Base-by-base conservation (phyloP, 179 eudicot species). In the Beta lomatogona region DNA sequence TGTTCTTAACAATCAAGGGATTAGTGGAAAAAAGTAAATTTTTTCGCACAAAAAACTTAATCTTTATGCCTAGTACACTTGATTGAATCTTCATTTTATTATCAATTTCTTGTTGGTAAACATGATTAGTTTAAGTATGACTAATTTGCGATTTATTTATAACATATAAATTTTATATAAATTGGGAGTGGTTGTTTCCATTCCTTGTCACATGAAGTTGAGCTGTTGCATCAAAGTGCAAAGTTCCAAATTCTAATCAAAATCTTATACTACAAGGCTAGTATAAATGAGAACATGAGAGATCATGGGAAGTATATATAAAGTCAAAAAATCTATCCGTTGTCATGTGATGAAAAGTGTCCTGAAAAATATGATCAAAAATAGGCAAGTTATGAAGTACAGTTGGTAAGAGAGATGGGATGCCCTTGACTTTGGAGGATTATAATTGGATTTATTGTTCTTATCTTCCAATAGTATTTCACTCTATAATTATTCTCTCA, bases 311-410 rank as follows among this genome's bases (percentile, higher is more conserved):
- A 58, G 22, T 74, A 58, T 31, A 76, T 19, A 28, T 28, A 52
- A 50, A 57, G 68, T 55, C 79, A 82, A 75, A 79, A 82, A 82
- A 65, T 3, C 18, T 61, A 68, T 55, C 81, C 52, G 72, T 74
- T 81, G 46, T 75, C 85, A 82, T 82, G 82, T 81, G 85, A 78
- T 54, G 46, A 22, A 71, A 80, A 73, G 75, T 53, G 59, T 60
- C 48, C 73, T 36, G 66, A 54, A 64, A 19, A 48, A 48, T 0
- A 48, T 0, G 14, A 60, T 77, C 22, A 31, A 70, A 67, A 57
- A 46, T 59, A 61, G 22, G 64, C 65, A 80, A 78, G n/a, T 79
- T 36, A 79, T 25, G 77, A 5, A 7, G 73, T 54, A 81, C 59
- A 76, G 46, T 69, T 65, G 69, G 65, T 60, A 60, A 25, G 4